Conservation (phyloP, 495 filamentous ascomycete genomes). For the Collariella sp. region DNA sequence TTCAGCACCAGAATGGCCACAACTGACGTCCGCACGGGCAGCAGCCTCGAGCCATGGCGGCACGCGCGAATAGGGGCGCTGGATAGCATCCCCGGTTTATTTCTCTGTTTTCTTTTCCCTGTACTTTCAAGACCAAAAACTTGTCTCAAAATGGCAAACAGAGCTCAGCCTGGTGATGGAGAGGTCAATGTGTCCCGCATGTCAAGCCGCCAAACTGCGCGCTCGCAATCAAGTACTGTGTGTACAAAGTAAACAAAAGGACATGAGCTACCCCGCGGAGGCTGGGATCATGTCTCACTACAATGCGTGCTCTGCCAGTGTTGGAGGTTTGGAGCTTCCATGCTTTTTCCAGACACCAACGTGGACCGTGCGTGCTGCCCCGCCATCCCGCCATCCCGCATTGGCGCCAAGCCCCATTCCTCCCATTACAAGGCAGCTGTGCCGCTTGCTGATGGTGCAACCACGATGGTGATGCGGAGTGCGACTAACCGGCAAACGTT, state of each 20-base stretch:
- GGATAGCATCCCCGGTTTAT: constrained; percentile 14
- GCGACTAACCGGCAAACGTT: background rate
- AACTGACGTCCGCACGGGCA: background rate
- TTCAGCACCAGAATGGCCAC: constrained; percentile 7
- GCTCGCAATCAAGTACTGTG: background rate
- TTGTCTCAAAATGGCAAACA: background rate
- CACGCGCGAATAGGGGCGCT: constrained; percentile 4
- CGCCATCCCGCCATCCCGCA: background rate
- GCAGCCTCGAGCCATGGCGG: constrained; percentile 13
- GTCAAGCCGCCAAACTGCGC: constrained; percentile 1
- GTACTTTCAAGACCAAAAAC: background rate
- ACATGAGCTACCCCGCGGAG: background rate
- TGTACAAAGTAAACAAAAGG: too few species aligned
- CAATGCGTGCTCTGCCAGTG: too few species aligned
- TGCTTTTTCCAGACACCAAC: background rate
- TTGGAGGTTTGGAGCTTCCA: background rate
- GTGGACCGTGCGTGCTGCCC: constrained; percentile 6
- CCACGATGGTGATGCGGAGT: constrained; percentile 4
- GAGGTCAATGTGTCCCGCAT: background rate
- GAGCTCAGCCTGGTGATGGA: constrained; percentile 9
- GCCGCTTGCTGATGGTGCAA: background rate
- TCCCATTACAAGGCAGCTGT: constrained; percentile 1
- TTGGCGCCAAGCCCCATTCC: constrained; percentile 7
- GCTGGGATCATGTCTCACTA: background rate
- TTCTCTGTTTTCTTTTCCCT: background rate